These are phyloP conservation scores for Diplocarpon mali DNA, from an alignment of 2,329 filamentous ascomycete genomes.

Conservation along the genomic window DNA sequence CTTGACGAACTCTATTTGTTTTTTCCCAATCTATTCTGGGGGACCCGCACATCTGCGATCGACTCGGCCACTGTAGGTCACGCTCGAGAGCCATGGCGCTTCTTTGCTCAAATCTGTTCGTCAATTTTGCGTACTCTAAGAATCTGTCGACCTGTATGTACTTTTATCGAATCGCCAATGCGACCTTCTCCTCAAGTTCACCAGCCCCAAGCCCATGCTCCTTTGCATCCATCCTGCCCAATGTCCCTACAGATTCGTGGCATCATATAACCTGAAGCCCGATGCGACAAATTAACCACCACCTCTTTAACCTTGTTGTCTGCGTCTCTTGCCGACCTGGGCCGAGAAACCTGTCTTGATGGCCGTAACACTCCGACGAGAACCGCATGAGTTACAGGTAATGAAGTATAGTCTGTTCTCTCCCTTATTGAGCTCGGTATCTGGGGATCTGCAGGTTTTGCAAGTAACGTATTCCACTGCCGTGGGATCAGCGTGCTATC, in stretches of 20 bases:
- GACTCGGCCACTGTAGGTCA: not conserved
- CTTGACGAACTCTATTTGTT: too few species aligned
- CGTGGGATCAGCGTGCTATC: constrained; percentile 16
- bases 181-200: constrained; percentile 3
- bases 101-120: not conserved
- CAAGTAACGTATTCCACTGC: constrained; percentile 88
- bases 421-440: constrained; percentile 95
- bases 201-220: constrained; percentile 3
- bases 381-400: constrained; percentile 83
- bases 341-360: constrained; percentile 99
- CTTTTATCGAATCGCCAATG: too few species aligned
- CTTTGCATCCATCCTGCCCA: not conserved
- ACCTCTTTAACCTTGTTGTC: constrained; percentile 65
- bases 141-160: constrained; percentile 3
- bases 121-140: constrained; percentile 2
- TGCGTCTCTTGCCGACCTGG: constrained; percentile 97
- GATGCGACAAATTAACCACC: constrained; percentile 2
- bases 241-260: constrained; percentile 2
- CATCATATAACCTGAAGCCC: constrained; percentile 2
- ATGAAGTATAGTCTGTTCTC: constrained; percentile 99
- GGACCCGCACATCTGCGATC: not conserved
- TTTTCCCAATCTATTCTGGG: too few species aligned
- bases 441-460: constrained; percentile 92
- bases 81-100: not conserved
- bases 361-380: constrained; percentile 79